phyloP scores from a whole-genome alignment of 805 yeast genomes.

The Saccharomycopsis sp. region DNA sequence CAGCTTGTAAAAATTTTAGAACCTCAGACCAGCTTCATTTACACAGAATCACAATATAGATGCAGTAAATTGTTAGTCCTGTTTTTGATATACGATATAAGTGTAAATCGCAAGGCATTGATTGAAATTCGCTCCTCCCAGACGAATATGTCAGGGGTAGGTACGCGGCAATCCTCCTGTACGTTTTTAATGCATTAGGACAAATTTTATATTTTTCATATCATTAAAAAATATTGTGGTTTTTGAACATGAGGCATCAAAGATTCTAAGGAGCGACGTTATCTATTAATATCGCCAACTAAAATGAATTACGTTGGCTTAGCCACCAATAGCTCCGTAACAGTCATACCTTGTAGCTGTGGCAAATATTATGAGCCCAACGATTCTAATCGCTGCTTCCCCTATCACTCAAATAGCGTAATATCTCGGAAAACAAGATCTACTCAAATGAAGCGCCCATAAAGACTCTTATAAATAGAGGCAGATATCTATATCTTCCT shows the following conservation, averaged over 20 bases:
- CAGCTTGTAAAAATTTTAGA: too few relatives aligned
- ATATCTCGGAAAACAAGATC: neutral
- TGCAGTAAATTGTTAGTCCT: too few relatives aligned
- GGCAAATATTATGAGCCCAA: neutral
- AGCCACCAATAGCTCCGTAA: neutral
- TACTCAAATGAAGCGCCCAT: neutral
- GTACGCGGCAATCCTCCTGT: too few relatives aligned
- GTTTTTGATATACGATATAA: too few relatives aligned
- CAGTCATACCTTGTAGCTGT: neutral
- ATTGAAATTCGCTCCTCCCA: too few relatives aligned
- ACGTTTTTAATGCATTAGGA: neutral
- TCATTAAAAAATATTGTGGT: neutral
- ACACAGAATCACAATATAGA: too few relatives aligned
- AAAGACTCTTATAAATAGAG: neutral
- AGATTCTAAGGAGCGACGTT: neutral
- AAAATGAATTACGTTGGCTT: too few relatives aligned
- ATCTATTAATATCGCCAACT: neutral
- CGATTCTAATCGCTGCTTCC: neutral
- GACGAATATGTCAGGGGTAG: too few relatives aligned
- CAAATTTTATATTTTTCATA: neutral
- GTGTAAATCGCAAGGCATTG: too few relatives aligned
- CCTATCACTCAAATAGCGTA: neutral
- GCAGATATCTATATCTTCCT: neutral
- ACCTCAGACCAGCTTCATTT: too few relatives aligned
- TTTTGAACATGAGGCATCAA: constrained; percentile 2